These are phyloP conservation scores for Beverwykella pulmonaria DNA, from an alignment of 495 filamentous ascomycete species.

Conservation along the genomic window DNA sequence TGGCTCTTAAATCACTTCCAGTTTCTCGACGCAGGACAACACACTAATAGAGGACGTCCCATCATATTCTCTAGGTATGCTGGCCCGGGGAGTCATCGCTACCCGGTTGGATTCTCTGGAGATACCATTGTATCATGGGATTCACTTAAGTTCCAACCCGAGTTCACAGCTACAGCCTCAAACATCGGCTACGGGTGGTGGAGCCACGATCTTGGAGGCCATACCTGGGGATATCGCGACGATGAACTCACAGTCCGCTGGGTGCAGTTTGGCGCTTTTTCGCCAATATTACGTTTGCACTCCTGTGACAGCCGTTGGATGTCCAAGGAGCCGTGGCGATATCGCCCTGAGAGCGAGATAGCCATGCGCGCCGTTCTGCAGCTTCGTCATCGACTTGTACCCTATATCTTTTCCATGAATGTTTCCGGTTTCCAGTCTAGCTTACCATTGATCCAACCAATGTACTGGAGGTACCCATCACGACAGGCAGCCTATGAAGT, in stretches of 20 bases:
- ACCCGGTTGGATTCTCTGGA: conserved; percentile 62
- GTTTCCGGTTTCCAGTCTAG: conserved; percentile 39
- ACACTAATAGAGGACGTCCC: conserved; percentile 29
- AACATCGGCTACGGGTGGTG: conserved; percentile 67
- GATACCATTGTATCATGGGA: conserved; percentile 58
- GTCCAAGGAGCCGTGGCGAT: conserved; percentile 60
- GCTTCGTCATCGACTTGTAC: conserved; percentile 56
- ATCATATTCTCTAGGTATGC: conserved; percentile 57
- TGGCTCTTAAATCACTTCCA: conserved; percentile 63
- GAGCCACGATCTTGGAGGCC: conserved; percentile 64
- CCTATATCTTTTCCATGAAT: conserved; percentile 59
- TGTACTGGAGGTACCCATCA: conserved; percentile 58
- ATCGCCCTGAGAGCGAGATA: conserved; percentile 41
- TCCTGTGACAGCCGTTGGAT: conserved; percentile 54
- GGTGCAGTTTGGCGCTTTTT: conserved; percentile 59
- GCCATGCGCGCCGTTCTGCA: conserved; percentile 51
- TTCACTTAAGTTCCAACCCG: conserved; percentile 59
- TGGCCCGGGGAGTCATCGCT: conserved; percentile 59
- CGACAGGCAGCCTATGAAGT: conserved; percentile 51
- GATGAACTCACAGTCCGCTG: conserved; percentile 58
- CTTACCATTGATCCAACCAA: conserved; percentile 54
- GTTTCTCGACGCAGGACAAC: conserved; percentile 51
- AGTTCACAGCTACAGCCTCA: conserved; percentile 61
- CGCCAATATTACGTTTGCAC: conserved; percentile 59
- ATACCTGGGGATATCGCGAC: conserved; percentile 52